Evolutionary conservation across 2,329 filamentous ascomycete species (phyloP).

Genomic region (Cladophialophora psammophila): DNA sequence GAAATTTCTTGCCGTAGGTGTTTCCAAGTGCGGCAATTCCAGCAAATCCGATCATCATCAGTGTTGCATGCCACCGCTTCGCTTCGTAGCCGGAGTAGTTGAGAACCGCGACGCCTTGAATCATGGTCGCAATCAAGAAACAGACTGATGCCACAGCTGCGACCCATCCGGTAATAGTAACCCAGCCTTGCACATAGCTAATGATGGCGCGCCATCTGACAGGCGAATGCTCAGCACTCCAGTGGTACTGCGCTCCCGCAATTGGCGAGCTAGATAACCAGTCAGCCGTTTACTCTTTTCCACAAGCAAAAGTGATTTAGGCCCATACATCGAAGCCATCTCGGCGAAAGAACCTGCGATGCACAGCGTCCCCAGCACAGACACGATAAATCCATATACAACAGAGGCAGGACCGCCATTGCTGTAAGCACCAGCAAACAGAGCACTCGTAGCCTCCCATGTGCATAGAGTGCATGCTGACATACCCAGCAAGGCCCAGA

Average conservation of each 20-base stretch:
- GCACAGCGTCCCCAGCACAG: slow-evolving; percentile 46
- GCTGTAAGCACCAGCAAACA: slow-evolving; percentile 36
- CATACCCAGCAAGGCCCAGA: slow-evolving; percentile 34
- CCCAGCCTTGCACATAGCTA: slow-evolving; percentile 44
- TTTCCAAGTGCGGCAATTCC: slow-evolving; percentile 44
- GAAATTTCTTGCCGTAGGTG: slow-evolving; percentile 43
- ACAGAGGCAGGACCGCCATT: slow-evolving; percentile 39
- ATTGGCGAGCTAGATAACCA: slow-evolving; percentile 45
- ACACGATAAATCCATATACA: slow-evolving; percentile 37
- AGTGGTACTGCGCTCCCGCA: slow-evolving; percentile 52
- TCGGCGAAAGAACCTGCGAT: slow-evolving; percentile 51
- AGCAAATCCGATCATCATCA: slow-evolving; percentile 50
- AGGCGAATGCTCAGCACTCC: slow-evolving; percentile 49
- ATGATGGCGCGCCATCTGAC: slow-evolving; percentile 20
- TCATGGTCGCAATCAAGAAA: slow-evolving; percentile 46
- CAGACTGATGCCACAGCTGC: slow-evolving; percentile 46
- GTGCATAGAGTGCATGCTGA: slow-evolving; percentile 40
- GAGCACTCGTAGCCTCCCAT: slow-evolving; percentile 38
- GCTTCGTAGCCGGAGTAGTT: slow-evolving; percentile 48
- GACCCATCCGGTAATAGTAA: slow-evolving; percentile 50
- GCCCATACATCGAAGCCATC: slow-evolving; percentile 48
- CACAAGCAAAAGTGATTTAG: slow-evolving; percentile 17
- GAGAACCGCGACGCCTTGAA: slow-evolving; percentile 48
- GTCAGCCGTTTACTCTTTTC: slow-evolving; percentile 2
- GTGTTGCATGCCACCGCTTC: slow-evolving; percentile 50